phyloP scores from a whole-genome alignment of 257 asterid genomes.

The Salvia splendens region DNA sequence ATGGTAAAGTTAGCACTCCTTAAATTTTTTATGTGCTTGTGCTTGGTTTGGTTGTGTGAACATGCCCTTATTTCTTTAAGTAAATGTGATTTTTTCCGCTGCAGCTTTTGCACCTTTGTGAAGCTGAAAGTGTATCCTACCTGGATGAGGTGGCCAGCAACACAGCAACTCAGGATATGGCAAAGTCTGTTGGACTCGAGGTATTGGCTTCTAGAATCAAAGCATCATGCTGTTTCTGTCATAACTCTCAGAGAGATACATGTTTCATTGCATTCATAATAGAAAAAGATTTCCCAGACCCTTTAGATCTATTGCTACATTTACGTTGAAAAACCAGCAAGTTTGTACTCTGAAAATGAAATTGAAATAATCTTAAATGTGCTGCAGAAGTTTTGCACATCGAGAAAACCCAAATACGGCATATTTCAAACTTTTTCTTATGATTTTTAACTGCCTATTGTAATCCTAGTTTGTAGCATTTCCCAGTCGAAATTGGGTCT shows the following conservation, averaged over 20 bases:
- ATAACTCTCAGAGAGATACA: conserved; percentile 15
- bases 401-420: not conserved
- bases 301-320: conserved; percentile 9
- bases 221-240: conserved; percentile 23
- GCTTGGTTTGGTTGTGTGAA: conserved; percentile 13
- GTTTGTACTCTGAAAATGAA: conserved; percentile 1
- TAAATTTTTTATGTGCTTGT: conserved; percentile 21
- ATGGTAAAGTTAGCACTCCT: conserved; percentile 3
- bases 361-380: not conserved
- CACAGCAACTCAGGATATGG: conserved; percentile 65
- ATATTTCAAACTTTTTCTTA: not conserved
- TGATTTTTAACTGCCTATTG: conserved; percentile 12
- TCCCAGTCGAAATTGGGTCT: not conserved
- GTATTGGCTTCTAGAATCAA: conserved; percentile 44
- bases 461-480: conserved; percentile 1
- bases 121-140: conserved; percentile 87
- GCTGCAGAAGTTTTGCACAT: not conserved
- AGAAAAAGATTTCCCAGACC: conserved; percentile 22
- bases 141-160: conserved; percentile 93
- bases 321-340: not conserved
- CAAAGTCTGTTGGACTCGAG: conserved; percentile 81
- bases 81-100: conserved; percentile 30
- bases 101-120: conserved; percentile 95
- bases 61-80: conserved; percentile 19
- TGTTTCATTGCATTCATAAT: conserved; percentile 11